Evolutionary conservation across 495 filamentous ascomycete species (phyloP).

Genomic region (Aspergillus diversus): DNA sequence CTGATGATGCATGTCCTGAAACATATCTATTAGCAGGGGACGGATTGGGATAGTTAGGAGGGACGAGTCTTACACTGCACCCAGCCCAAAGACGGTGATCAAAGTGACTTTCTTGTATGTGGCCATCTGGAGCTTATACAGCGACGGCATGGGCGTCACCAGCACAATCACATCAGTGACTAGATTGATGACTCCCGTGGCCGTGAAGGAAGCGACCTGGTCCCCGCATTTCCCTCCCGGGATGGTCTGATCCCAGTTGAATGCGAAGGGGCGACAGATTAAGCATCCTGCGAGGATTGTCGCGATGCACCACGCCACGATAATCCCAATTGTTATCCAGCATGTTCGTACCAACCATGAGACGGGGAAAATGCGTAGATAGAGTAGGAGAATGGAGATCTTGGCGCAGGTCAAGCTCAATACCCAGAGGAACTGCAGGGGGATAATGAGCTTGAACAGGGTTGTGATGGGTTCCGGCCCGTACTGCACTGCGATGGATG

Average conservation of each 20-base stretch:
- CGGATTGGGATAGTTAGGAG: neutral
- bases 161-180: conserved; percentile 52
- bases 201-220: conserved; percentile 28
- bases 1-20: conserved; percentile 24
- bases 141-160: conserved; percentile 23
- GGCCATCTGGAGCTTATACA: conserved; percentile 25
- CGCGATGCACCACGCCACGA: conserved; percentile 30
- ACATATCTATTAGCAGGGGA: neutral
- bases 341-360: conserved; percentile 18
- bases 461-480: conserved; percentile 23
- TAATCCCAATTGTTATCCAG: conserved; percentile 28
- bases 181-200: conserved; percentile 47
- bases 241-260: conserved; percentile 50
- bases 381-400: conserved; percentile 38
- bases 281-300: conserved; percentile 39
- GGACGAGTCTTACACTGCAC: conserved; percentile 16
- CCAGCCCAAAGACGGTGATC: conserved; percentile 23
- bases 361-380: conserved; percentile 37
- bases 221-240: conserved; percentile 49
- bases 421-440: conserved; percentile 26
- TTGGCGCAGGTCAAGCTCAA: conserved; percentile 33
- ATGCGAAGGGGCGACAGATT: conserved; percentile 51
- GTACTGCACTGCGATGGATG: conserved; percentile 9
- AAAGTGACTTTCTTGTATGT: conserved; percentile 24
- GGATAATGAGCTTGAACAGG: conserved; percentile 23